Evolutionary conservation across 2,329 filamentous ascomycete species (phyloP).

Genomic region (Verticillium isaacii): DNA sequence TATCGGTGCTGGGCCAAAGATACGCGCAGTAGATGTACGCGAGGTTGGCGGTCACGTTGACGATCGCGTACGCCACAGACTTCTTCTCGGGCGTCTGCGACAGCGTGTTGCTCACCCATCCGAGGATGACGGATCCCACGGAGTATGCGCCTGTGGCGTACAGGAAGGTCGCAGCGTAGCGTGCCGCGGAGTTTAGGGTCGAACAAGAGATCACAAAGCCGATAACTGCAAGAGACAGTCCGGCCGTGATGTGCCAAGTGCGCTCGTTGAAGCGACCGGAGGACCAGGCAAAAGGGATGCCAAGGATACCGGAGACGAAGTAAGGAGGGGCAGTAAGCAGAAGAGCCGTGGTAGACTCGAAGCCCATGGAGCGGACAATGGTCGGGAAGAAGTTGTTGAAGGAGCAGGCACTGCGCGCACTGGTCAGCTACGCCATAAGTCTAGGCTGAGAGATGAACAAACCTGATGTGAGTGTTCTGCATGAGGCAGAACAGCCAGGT

Average conservation of each 20-base stretch:
- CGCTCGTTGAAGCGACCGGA: slow-evolving; percentile 41
- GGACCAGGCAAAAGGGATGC: slow-evolving; percentile 20
- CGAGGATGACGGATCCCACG: slow-evolving; percentile 29
- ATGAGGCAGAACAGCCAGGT: slow-evolving; percentile 20
- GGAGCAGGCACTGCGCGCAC: slow-evolving; percentile 6
- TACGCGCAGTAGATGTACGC: slow-evolving; percentile 53
- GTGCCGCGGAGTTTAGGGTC: slow-evolving; percentile 4
- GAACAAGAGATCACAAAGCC: slow-evolving; percentile 7
- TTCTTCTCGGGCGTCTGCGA: slow-evolving; percentile 72
- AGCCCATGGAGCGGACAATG: slow-evolving; percentile 7
- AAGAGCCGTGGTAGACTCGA: slow-evolving; percentile 27
- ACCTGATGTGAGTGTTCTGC: slow-evolving; percentile 23
- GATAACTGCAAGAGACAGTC: slow-evolving; percentile 31
- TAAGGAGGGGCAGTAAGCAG: slow-evolving; percentile 15
- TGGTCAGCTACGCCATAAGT: slow-evolving; percentile 10
- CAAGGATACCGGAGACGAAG: slow-evolving; percentile 17
- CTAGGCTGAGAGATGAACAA: slow-evolving; percentile 36
- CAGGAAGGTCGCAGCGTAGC: slow-evolving; percentile 11
- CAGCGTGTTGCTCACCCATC: slow-evolving; percentile 74
- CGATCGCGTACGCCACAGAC: slow-evolving; percentile 52
- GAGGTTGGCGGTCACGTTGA: slow-evolving; percentile 51
- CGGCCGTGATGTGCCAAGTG: slow-evolving; percentile 40
- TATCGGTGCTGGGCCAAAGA: slow-evolving; percentile 42
- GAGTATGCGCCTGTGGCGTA: slow-evolving; percentile 7
- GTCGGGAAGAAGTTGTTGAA: slow-evolving; percentile 17